phyloP scores from a whole-genome alignment of 352 stramenopile species.

The Phytophthora crassamura region DNA sequence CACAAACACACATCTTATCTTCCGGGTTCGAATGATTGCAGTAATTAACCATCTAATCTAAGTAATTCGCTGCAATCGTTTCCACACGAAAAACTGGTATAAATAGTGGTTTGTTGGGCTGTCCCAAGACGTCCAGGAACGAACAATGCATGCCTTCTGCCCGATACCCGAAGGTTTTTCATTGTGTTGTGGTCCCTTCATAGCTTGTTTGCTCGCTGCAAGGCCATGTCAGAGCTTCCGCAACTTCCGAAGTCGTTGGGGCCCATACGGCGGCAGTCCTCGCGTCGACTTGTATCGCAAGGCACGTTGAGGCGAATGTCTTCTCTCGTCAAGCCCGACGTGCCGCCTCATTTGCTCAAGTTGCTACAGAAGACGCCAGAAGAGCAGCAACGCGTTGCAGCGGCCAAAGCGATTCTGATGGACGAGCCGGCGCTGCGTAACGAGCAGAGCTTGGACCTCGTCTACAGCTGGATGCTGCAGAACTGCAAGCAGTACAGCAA shows the following conservation, averaged over 20 bases:
- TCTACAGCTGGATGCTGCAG: slow-evolving; percentile 83
- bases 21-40: too few species aligned
- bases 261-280: slow-evolving; percentile 31
- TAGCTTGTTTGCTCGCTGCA: too few species aligned
- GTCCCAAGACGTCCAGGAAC: neutral
- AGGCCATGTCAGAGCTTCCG: slow-evolving; percentile 32
- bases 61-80: too few species aligned
- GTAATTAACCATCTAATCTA: too few species aligned
- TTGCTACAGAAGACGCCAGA: slow-evolving; percentile 61
- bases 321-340: slow-evolving; percentile 35
- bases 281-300: slow-evolving; percentile 6
- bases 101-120: neutral
- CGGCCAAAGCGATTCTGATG: slow-evolving; percentile 59
- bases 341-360: slow-evolving; percentile 61
- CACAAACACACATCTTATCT: too few species aligned
- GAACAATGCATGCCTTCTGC: neutral
- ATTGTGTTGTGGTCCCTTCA: slow-evolving; percentile 2
- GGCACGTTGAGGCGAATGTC: slow-evolving; percentile 9
- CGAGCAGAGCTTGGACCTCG: slow-evolving; percentile 70
- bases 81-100: too few species aligned
- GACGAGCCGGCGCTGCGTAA: slow-evolving; percentile 62
- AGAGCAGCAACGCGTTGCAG: slow-evolving; percentile 55
- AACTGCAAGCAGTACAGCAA: slow-evolving; percentile 87
- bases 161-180: neutral
- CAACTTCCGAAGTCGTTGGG: slow-evolving; percentile 27